A percentile compares a stretch with the other conserved stretches of the same genome.
These are phyloP conservation scores for Penicillium sp. DNA, from an alignment of 2,329 filamentous ascomycete species.

Conservation along the genomic window DNA sequence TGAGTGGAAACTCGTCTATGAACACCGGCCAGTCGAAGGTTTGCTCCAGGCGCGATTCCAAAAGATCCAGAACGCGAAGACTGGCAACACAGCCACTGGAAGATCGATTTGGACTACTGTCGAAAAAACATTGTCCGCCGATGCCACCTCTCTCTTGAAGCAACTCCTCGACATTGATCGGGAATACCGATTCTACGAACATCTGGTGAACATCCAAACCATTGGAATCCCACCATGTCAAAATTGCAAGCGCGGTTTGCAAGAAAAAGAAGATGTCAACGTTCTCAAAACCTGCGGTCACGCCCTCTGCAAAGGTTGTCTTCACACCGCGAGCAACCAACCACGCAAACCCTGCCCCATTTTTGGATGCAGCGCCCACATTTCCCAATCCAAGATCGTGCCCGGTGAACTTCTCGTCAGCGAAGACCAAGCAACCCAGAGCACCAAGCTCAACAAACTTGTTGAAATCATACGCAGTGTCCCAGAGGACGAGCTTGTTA, in stretches of 20 bases:
- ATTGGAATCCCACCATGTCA: constrained; percentile 6
- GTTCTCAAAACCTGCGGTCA: constrained; percentile 55
- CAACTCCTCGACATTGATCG: constrained; percentile 21
- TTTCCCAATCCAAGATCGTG: constrained; percentile 43
- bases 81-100: background rate
- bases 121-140: background rate
- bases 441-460: constrained; percentile 50
- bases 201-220: constrained; percentile 22
- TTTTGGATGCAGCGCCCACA: constrained; percentile 40
- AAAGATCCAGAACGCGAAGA: background rate
- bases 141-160: constrained; percentile 22
- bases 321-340: constrained; percentile 16
- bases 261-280: constrained; percentile 32
- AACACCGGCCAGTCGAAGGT: background rate
- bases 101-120: background rate
- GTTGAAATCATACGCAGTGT: constrained; percentile 46
- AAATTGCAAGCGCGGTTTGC: constrained; percentile 29
- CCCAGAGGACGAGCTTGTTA: constrained; percentile 47
- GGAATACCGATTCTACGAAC: constrained; percentile 24
- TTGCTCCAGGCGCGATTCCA: background rate
- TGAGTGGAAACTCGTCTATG: background rate
- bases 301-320: constrained; percentile 47
- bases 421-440: constrained; percentile 34
- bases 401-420: constrained; percentile 36
- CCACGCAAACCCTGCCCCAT: constrained; percentile 40